Base-by-base conservation (phyloP, 306 rosid genomes). In the Rosa lucieae region DNA sequence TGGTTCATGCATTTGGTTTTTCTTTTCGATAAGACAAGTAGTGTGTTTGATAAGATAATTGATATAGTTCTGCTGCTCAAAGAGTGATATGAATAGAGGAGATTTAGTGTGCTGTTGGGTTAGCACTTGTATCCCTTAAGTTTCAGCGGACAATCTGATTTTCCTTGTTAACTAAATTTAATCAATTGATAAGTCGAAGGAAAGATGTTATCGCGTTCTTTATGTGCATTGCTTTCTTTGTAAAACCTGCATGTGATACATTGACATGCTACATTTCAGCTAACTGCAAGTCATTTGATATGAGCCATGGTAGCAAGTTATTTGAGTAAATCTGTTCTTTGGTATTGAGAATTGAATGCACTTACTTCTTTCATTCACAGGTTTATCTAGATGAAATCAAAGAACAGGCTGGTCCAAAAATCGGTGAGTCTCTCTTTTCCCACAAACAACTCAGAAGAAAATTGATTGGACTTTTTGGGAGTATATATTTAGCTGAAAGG, bases 311-410 rank as follows among this genome's bases (percentile, higher is more conserved):
- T 9, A 20, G 14, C 43, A 23, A 49, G 23, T 46, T 18, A 6
- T n/a, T 68, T 52, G 43, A 53, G 18, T n/a, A 21, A 9, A 6
- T 43, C 13, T 43, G 23, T 18, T 55, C 40, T 73, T 78, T 9
- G 15, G 14, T 18, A 49, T n/a, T 53, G 18, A 23, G 12, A n/a
- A 58, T 73, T 32, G 44, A 17, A 9, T 42, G 3, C 74, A 43
- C 48, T 20, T 70, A 18, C 79, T 79, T 80, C 72, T 32, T 75
- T 78, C 52, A 48, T 75, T 78, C 52, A 48, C 86, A 90, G 95
- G 93, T 65, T 61, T 87, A 77, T 81, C 82, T 89, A 52, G 95
- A 87, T 58, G 77, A 84, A 75, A 69, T 61, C 80, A 82, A 81
- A 55, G 91, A 87, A 65, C 86, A 79, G 72, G 70, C 58, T 40